Evolutionary conservation across 1,284 basidiomycete species (phyloP).

Genomic region (Trametes polyzona): DNA sequence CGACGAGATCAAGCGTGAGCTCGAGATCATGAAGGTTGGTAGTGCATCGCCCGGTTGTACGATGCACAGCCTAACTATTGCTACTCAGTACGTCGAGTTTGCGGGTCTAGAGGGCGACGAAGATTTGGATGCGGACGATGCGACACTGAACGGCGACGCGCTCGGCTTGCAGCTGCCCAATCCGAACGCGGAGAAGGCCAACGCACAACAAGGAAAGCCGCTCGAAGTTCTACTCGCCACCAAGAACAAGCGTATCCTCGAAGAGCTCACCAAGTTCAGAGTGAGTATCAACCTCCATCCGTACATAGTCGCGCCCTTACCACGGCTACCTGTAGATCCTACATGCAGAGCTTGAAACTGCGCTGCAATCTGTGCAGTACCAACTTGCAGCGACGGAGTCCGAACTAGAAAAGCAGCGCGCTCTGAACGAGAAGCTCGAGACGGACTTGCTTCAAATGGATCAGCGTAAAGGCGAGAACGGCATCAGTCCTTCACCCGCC

Average conservation of each 20-base stretch:
- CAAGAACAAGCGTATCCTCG: constrained; percentile 94
- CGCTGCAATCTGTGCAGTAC: constrained; percentile 61
- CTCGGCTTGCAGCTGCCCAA: constrained; percentile 74
- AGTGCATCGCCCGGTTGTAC: too few species aligned
- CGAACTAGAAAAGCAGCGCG: constrained; percentile 79
- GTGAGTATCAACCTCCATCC: background rate
- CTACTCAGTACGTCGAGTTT: constrained; percentile 88
- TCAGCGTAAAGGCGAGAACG: constrained; percentile 44
- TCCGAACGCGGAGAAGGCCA: constrained; percentile 85
- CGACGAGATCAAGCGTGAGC: constrained; percentile 94
- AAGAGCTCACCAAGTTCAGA: constrained; percentile 86
- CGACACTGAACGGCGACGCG: constrained; percentile 35
- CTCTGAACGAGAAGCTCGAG: constrained; percentile 89
- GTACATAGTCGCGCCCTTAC: constrained; percentile 38
- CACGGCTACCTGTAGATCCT: constrained; percentile 59
- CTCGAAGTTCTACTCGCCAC: constrained; percentile 89
- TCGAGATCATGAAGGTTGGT: constrained; percentile 94
- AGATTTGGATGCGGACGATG: constrained; percentile 45
- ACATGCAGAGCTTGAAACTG: constrained; percentile 77
- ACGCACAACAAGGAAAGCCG: constrained; percentile 75
- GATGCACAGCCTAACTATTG: background rate
- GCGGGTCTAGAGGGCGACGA: constrained; percentile 79
- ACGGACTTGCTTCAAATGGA: constrained; percentile 88
- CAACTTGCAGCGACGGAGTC: constrained; percentile 61
- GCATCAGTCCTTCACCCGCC: constrained; percentile 23